A percentile compares a stretch with the other conserved stretches of the same genome.
Conservation (phyloP, 306 rosid genomes). For the Sicyos baderoa region DNA sequence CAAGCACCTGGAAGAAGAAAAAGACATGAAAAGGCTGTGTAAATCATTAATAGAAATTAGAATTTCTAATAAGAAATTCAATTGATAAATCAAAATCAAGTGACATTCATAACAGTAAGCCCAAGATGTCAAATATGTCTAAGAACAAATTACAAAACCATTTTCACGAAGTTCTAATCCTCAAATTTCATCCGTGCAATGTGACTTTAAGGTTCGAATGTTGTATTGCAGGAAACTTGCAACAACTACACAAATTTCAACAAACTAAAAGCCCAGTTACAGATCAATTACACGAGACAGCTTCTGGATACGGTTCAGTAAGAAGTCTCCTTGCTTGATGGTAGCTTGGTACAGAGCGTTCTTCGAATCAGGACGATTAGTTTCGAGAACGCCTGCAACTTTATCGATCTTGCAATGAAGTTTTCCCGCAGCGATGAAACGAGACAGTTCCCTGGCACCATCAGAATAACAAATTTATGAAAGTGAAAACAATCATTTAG, state of each 20-base stretch:
- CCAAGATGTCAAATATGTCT: background rate
- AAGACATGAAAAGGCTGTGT: background rate
- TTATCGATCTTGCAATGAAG: conserved; percentile 97
- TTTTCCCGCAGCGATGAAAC: conserved; percentile 92
- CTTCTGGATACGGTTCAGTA: conserved; percentile 84
- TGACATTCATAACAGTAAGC: background rate
- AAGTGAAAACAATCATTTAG: background rate
- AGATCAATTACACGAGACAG: conserved; percentile 89
- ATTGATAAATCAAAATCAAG: conserved; percentile 3
- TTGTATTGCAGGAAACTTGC: background rate
- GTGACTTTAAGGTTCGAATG: background rate
- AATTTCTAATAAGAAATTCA: background rate
- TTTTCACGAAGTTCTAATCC: conserved; percentile 10
- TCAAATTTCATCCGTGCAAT: conserved; percentile 13
- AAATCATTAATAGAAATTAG: background rate
- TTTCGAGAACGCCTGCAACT: conserved; percentile 89
- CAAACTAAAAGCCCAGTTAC: conserved; percentile 19
- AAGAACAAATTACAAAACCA: background rate
- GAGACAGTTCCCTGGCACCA: conserved; percentile 84
- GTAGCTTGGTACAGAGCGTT: conserved; percentile 95
- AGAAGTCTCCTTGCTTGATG: conserved; percentile 96
- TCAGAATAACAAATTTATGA: conserved; percentile 13
- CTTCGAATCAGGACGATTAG: conserved; percentile 91
- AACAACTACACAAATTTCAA: conserved; percentile 1
- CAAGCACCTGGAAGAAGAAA: background rate